Base-by-base conservation (phyloP, 2,329 filamentous ascomycete genomes). In the Tolypocladium album region DNA sequence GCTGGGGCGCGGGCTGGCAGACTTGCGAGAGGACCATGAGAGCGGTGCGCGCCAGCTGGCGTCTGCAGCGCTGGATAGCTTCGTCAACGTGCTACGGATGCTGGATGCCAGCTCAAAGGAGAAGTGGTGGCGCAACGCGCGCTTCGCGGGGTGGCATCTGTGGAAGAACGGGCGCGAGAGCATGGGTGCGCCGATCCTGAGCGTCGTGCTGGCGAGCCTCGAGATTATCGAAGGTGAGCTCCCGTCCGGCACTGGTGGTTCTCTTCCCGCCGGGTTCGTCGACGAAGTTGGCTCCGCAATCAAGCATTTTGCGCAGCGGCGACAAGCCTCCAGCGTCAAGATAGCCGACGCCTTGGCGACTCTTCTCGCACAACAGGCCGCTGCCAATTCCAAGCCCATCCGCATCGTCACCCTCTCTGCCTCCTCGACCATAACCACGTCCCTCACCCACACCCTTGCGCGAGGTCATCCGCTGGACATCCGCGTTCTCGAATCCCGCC, bases 91-190 rank as follows among this genome's bases (percentile, higher is more conserved):
- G 3, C 68, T 81, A 2, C 61, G 63, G 7, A 66, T 68, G 56
- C 70, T 77, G 43, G 68, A 71, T 8, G 56, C 38, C 17, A 4
- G 7, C 34, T 24, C 13, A 17, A 11, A 31, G 24, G 34, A 34
- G 1, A 22, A 22, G 42, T 85, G 83, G 78, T 88, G 85, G 84
- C 70, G 69, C 34, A 77, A 76, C 36, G 68, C 81, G n/a, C 76
- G 82, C 17, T 78, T 82, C 73, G 77, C 76, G 2, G 82, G 79
- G 2, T 88, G 86, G 81, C 82, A 87, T 68, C 72, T 89, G 1
- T 84, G 82, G 70, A 86, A 86, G 66, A 85, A 86, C 59, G 83
- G 84, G 0, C 78, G 84, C n/a, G 83, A 85, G 63, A 85, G 81
- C 67, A 88, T 88, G 85, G 80, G 80, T 1, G 81, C 85, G 0